These are phyloP conservation scores for Paramecium sonneborni DNA, from an alignment of 73 alveolate species.

Conservation along the genomic window DNA sequence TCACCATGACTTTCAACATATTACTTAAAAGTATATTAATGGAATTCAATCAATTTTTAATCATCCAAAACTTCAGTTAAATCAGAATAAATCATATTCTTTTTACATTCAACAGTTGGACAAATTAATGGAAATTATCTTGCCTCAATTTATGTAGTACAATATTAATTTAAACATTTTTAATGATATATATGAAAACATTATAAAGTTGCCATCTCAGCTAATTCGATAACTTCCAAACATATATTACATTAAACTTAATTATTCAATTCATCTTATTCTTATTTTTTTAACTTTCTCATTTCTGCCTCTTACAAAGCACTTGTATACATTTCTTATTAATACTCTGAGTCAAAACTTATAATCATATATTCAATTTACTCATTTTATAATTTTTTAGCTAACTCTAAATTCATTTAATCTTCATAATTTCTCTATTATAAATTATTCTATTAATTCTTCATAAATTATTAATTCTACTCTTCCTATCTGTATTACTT, in stretches of 20 bases:
- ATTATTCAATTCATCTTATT: background rate
- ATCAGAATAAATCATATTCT: conserved; percentile 57
- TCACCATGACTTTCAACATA: conserved; percentile 69
- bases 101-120: conserved; percentile 66
- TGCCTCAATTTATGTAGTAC: background rate
- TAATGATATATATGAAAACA: conserved; percentile 73
- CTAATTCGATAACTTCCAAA: background rate
- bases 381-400: background rate
- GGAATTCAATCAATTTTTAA: conserved; percentile 26
- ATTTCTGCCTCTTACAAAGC: background rate
- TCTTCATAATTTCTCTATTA: background rate
- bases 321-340: background rate
- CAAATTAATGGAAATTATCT: conserved; percentile 62
- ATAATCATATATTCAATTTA: background rate
- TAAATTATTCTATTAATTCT: background rate
- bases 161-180: conserved; percentile 66
- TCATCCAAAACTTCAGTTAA: conserved; percentile 56
- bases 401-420: background rate
- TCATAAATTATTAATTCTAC: background rate
- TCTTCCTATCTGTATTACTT: background rate
- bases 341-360: background rate
- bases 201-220: background rate
- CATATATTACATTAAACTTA: background rate
- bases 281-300: background rate
- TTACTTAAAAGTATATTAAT: conserved; percentile 47